Evolutionary conservation across 192 early-diverging fungal species (phyloP), one percentile per base, ranked within the genome.

Genomic region (Haplosporangium gracile): DNA sequence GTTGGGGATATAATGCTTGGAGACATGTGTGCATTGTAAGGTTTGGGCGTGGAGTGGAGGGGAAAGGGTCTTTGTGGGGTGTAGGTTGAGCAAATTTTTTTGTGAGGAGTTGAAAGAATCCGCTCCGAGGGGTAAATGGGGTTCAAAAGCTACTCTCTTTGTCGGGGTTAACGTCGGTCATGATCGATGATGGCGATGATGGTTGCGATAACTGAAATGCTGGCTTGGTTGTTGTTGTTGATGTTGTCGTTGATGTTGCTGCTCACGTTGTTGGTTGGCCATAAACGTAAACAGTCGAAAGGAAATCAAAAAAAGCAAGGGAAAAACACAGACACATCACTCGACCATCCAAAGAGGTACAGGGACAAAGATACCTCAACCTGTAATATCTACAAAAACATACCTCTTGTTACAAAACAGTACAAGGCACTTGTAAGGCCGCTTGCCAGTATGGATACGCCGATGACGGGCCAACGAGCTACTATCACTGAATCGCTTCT

Each of bases 401-500:
- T 86, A 90, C 88, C 89, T 91, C 53, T 86, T 91, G 49, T 78
- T 83, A 80, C 91, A 92, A 29, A 83, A 82, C 38, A 87, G 77
- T 26, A 88, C 77, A 11, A 57, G 43, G 51, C 91, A 92, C 76
- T 92, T 92, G 82, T 94, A 96, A 9, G 95, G 93, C 70, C 94
- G 91, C 81, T 95, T 94, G 70, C 94, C 94, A 20, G 90, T 91
- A 75, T 94, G 91, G 32, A 90, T 90, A 78, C 92, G 93, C 74
- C 95, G 90, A 57, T 96, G 95, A 32, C 95, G 91, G 0, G 95
- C 94, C 70, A 96, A 88, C 38, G 95, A 95, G 60, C 93, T 94
- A 79, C 94, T 94, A 80, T 96, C 95, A 74, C 93, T 94, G 82
- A 97, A 97, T n/a, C 88, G 87, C 87, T 96, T 96, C 53, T 90